Percentiles rank a stretch among this genome's conserved stretches.
Evolutionary conservation across 2,329 filamentous ascomycete species (phyloP).

Genomic region (Epichloe scottii): DNA sequence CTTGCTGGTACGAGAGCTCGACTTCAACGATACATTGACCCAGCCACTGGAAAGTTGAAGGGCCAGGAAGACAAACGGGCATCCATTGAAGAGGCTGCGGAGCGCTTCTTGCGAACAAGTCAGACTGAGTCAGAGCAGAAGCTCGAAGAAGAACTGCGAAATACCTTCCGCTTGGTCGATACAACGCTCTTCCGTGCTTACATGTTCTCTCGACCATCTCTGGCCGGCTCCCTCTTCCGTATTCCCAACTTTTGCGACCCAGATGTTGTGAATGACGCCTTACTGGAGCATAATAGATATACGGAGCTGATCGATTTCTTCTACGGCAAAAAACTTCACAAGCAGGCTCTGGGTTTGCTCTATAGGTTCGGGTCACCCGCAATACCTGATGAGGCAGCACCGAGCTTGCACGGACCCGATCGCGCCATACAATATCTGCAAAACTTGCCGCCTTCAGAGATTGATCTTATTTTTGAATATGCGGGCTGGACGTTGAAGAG

Average conservation of each 20-base stretch:
- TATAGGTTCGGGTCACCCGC: slow-evolving; percentile 61
- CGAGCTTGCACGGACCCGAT: slow-evolving; percentile 61
- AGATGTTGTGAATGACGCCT: slow-evolving; percentile 82
- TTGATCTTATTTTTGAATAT: slow-evolving; percentile 85
- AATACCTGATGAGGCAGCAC: slow-evolving; percentile 36
- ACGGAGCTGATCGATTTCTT: slow-evolving; percentile 96
- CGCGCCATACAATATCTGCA: slow-evolving; percentile 86
- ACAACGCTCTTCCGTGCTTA: slow-evolving; percentile 90
- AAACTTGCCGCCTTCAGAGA: slow-evolving; percentile 71
- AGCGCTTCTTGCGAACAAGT: slow-evolving; percentile 39
- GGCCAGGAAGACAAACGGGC: slow-evolving; percentile 31
- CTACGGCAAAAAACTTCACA: slow-evolving; percentile 86
- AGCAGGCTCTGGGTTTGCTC: slow-evolving; percentile 71
- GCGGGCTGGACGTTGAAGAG: slow-evolving; percentile 73
- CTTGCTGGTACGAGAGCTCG: slow-evolving; percentile 70
- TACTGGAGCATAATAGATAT: slow-evolving; percentile 79
- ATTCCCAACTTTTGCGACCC: slow-evolving; percentile 97
- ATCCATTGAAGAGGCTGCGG: slow-evolving; percentile 37
- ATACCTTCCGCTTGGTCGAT: slow-evolving; percentile 75
- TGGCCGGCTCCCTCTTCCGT: slow-evolving; percentile 83
- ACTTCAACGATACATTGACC: slow-evolving; percentile 49
- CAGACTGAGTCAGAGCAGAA: slow-evolving; percentile 40
- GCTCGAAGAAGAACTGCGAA: slow-evolving; percentile 58
- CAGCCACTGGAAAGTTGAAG: slow-evolving; percentile 49
- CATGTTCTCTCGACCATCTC: slow-evolving; percentile 78